Conservation (phyloP, 148 eudicot genomes). For the Fagopyrum homotropicum region DNA sequence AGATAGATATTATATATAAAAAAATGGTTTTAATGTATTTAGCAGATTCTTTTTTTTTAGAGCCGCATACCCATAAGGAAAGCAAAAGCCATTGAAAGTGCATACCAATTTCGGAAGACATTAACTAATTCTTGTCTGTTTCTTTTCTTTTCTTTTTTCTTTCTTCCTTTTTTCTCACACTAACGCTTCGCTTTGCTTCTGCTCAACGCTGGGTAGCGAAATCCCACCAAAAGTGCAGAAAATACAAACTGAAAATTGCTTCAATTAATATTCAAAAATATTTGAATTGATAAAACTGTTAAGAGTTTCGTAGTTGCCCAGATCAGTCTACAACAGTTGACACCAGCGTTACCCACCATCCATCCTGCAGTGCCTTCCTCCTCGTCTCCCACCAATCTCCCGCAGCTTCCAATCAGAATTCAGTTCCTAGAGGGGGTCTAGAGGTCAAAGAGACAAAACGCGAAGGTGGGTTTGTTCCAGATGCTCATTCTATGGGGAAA, state of each 20-base stretch:
- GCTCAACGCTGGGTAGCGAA: slow-evolving; percentile 12
- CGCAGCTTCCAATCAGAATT: not conserved
- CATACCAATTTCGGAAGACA: not conserved
- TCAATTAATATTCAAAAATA: not conserved
- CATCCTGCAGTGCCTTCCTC: not conserved
- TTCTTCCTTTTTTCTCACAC: not conserved
- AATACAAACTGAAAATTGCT: slow-evolving; percentile 1
- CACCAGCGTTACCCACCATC: slow-evolving; percentile 12
- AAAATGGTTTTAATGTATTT: too few species aligned
- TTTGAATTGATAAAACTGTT: not conserved
- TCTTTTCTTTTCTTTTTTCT: too few species aligned
- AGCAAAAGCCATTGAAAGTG: too few species aligned
- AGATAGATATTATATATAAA: too few species aligned
- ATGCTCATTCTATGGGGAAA: slow-evolving; percentile 12
- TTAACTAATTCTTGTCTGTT: not conserved
- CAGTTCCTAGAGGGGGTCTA: not conserved
- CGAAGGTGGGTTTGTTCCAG: slow-evolving; percentile 1
- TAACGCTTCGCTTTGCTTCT: slow-evolving; percentile 11
- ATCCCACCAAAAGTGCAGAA: slow-evolving; percentile 10
- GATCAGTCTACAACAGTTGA: slow-evolving; percentile 8
- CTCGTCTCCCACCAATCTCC: not conserved
- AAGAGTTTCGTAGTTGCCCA: slow-evolving; percentile 1
- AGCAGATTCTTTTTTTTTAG: too few species aligned
- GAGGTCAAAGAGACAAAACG: not conserved
- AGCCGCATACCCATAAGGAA: too few species aligned